Conservation (phyloP, 2,329 filamentous ascomycete genomes). For the Penicillium occitanis region DNA sequence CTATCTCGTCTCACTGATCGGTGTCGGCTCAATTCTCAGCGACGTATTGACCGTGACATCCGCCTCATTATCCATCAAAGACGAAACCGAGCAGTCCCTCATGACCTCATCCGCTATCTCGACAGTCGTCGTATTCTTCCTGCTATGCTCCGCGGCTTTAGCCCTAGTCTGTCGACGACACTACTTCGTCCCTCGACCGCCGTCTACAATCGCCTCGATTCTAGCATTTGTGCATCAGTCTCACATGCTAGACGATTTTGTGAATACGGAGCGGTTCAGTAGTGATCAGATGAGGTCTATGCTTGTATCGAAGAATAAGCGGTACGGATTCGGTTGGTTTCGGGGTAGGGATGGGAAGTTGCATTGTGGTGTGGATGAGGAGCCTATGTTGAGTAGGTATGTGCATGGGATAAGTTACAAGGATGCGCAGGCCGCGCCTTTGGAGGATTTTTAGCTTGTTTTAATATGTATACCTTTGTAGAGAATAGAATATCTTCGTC, state of each 20-base stretch:
- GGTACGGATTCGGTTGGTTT: conserved; percentile 77
- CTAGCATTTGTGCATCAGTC: conserved; percentile 77
- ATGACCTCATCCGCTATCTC: conserved; percentile 64
- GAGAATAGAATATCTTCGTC: not conserved
- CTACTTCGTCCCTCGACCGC: conserved; percentile 73
- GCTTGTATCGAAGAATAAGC: conserved; percentile 62
- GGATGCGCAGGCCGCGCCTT: conserved; percentile 30
- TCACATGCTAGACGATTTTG: conserved; percentile 76
- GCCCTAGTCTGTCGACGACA: conserved; percentile 64
- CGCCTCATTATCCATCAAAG: conserved; percentile 48
- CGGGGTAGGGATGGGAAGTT: conserved; percentile 68
- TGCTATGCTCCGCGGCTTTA: conserved; percentile 58
- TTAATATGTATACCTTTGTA: not conserved
- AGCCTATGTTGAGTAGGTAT: conserved; percentile 66
- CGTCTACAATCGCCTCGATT: conserved; percentile 73
- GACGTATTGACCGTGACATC: conserved; percentile 52
- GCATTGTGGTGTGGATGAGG: conserved; percentile 76
- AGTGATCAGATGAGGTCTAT: conserved; percentile 61
- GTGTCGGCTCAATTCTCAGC: conserved; percentile 45
- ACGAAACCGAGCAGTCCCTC: conserved; percentile 59
- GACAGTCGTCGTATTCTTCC: conserved; percentile 64
- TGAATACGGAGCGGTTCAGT: conserved; percentile 65
- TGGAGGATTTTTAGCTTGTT: conserved; percentile 30
- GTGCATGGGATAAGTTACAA: conserved; percentile 56
- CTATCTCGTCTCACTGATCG: conserved; percentile 48